These are phyloP conservation scores for Setaria viridis DNA, from an alignment of 202 grass and related monocot species.

Conservation along the genomic window DNA sequence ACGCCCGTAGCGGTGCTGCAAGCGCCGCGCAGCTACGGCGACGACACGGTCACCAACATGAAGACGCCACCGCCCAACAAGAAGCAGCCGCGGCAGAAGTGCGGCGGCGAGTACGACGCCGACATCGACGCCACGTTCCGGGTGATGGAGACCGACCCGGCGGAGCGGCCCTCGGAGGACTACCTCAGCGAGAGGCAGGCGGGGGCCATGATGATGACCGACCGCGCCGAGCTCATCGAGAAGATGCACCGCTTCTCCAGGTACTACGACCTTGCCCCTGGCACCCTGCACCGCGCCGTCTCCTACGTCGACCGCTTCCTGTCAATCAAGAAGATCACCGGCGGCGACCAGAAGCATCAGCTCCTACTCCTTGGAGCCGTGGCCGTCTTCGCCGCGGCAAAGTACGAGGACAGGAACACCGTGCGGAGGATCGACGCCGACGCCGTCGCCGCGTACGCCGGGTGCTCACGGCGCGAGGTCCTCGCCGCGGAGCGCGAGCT, in stretches of 20 bases:
- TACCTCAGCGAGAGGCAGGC: neutral
- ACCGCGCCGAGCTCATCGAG: neutral
- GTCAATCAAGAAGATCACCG: neutral
- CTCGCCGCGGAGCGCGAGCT: neutral
- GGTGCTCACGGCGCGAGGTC: neutral
- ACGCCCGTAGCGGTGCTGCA: neutral
- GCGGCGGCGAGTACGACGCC: slow-evolving; percentile 11
- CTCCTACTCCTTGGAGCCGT: slow-evolving; percentile 7
- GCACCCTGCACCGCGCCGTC: slow-evolving; percentile 23
- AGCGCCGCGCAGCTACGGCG: neutral
- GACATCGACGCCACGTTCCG: neutral
- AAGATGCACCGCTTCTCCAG: neutral
- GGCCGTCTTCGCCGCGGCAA: slow-evolving; percentile 8
- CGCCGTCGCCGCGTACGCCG: neutral
- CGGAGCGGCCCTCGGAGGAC: neutral
- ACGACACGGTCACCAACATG: neutral
- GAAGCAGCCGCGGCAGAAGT: no score
- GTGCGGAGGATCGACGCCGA: neutral
- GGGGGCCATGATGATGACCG: neutral
- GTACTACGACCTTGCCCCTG: neutral
- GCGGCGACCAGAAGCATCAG: neutral
- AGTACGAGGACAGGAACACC: slow-evolving; percentile 31
- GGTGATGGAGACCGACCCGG: neutral
- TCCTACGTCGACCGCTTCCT: slow-evolving; percentile 32
- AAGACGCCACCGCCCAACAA: neutral